Conservation (phyloP, 2,329 filamentous ascomycete species). For the Triangularia verruculosa region DNA sequence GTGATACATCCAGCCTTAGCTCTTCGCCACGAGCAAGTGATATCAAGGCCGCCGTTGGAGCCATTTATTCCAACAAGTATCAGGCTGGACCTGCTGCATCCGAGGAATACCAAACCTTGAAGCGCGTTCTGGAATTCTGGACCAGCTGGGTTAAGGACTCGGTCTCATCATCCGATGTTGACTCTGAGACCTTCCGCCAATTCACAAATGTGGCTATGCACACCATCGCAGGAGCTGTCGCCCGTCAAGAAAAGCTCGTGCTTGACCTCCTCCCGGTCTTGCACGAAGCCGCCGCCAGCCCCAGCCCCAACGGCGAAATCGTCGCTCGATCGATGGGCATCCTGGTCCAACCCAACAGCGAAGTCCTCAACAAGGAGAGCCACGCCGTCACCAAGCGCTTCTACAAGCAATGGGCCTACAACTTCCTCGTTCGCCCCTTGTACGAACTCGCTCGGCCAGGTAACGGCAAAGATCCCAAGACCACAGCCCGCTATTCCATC, state of each 20-base stretch:
- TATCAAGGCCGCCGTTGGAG: slow-evolving; percentile 37
- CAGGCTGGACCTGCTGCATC: slow-evolving; percentile 27
- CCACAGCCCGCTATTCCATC: slow-evolving; percentile 44
- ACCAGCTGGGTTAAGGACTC: slow-evolving; percentile 18
- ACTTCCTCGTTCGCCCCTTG: slow-evolving; percentile 45
- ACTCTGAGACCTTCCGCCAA: slow-evolving; percentile 15
- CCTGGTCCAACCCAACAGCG: slow-evolving; percentile 39
- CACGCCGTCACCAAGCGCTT: slow-evolving; percentile 45
- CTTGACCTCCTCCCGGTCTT: slow-evolving; percentile 30
- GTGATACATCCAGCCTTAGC: slow-evolving; percentile 13
- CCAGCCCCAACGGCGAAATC: slow-evolving; percentile 34
- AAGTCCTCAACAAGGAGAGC: slow-evolving; percentile 39
- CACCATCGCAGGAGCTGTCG: slow-evolving; percentile 31
- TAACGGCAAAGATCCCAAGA: slow-evolving; percentile 25
- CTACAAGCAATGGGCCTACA: slow-evolving; percentile 47
- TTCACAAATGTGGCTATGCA: slow-evolving; percentile 29
- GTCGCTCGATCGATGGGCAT: slow-evolving; percentile 44
- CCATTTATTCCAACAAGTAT: slow-evolving; percentile 46
- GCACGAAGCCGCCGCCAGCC: slow-evolving; percentile 35
- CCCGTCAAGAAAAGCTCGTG: slow-evolving; percentile 36
- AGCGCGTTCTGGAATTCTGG: slow-evolving; percentile 25
- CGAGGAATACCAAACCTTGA: slow-evolving; percentile 22
- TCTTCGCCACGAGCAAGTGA: slow-evolving; percentile 18
- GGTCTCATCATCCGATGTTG: slow-evolving; percentile 9
- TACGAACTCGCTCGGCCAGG: slow-evolving; percentile 41